These are phyloP conservation scores for Verticillium klebahnii DNA, from an alignment of 2,329 filamentous ascomycete species.

Conservation along the genomic window DNA sequence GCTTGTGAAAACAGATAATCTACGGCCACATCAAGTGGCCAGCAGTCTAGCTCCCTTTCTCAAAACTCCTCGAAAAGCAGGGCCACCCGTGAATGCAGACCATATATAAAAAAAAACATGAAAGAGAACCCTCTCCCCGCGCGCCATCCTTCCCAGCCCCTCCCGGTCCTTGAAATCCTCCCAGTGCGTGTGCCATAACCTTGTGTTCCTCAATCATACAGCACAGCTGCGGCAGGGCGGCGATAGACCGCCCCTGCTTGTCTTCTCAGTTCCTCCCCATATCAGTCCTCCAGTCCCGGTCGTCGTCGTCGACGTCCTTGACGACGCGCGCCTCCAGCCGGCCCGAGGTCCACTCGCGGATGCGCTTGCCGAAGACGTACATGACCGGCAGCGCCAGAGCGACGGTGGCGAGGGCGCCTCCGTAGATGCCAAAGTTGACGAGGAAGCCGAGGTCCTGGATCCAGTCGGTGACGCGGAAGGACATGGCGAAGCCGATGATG, in stretches of 20 bases:
- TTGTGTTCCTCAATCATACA: neutral
- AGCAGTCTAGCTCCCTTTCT: neutral
- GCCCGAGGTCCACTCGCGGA: conserved; percentile 13
- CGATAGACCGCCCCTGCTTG: too few relatives aligned
- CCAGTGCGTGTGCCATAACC: neutral
- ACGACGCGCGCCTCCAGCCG: conserved; percentile 9
- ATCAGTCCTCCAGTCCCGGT: conserved; percentile 12
- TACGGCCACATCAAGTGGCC: neutral
- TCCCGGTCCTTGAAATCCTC: neutral
- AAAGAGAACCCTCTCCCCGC: too few relatives aligned
- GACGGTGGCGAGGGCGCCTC: conserved; percentile 23
- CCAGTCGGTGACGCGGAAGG: conserved; percentile 22
- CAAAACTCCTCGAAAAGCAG: neutral
- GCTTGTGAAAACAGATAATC: neutral
- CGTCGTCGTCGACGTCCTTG: conserved; percentile 11
- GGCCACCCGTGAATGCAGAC: neutral
- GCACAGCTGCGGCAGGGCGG: neutral
- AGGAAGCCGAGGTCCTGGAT: conserved; percentile 22
- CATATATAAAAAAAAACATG: neutral
- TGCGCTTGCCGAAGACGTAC: conserved; percentile 17
- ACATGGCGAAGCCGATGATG: conserved; percentile 23
- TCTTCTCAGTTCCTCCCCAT: neutral
- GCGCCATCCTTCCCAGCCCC: too few relatives aligned
- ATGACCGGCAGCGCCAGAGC: conserved; percentile 24
- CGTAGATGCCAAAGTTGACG: conserved; percentile 24